Evolutionary conservation across 345 rosid species (phyloP).

Genomic region (Ceriops tagal): DNA sequence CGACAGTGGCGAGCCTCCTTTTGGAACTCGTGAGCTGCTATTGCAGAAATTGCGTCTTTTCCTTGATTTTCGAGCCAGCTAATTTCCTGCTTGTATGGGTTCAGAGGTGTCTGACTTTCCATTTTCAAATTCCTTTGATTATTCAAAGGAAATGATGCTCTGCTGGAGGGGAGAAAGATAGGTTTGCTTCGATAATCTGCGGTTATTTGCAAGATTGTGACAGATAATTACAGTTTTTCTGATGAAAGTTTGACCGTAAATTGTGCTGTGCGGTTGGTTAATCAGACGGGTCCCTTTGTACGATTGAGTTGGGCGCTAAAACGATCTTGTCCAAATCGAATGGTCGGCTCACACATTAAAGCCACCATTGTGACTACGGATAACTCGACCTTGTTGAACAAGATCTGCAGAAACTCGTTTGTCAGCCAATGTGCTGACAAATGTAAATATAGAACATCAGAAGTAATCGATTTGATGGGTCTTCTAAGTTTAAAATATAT

Average conservation of each 20-base stretch:
- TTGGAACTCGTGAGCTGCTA: constrained; percentile 63
- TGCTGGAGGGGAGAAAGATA: not conserved
- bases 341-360: not conserved
- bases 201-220: not conserved
- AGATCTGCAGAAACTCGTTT: too few relatives aligned
- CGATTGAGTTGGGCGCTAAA: not conserved
- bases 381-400: too few relatives aligned
- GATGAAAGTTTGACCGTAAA: not conserved
- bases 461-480: too few relatives aligned
- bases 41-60: constrained; percentile 68
- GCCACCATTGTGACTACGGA: too few relatives aligned
- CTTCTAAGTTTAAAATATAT: too few relatives aligned
- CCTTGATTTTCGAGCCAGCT: constrained; percentile 68
- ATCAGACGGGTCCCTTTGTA: not conserved
- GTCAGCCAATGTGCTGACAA: too few relatives aligned
- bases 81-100: not conserved
- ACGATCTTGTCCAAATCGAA: not conserved
- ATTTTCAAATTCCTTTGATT: not conserved
- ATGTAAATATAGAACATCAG: too few relatives aligned
- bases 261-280: not conserved
- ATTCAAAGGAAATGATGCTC: not conserved
- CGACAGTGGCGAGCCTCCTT: constrained; percentile 43
- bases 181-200: not conserved
- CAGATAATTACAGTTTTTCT: constrained; percentile 8
- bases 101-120: not conserved